phyloP scores from a whole-genome alignment of 768 basidiomycete species.

The Filobasidium wieringae region DNA sequence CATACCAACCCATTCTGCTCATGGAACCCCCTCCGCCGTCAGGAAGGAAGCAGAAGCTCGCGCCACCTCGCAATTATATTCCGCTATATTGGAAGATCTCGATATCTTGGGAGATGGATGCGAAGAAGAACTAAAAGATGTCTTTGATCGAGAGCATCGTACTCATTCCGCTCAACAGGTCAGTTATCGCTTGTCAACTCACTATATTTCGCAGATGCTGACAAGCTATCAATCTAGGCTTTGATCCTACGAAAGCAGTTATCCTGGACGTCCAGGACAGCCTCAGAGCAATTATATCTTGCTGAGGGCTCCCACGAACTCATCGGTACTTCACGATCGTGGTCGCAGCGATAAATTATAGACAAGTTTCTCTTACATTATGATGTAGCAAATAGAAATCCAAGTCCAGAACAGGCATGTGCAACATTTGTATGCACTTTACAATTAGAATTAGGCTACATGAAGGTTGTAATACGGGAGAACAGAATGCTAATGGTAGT shows the following conservation, averaged over 20 bases:
- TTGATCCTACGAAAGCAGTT: conserved; percentile 94
- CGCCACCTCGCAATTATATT: conserved; percentile 64
- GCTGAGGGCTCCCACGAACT: conserved; percentile 44
- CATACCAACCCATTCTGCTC: conserved; percentile 41
- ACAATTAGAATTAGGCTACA: too few species aligned
- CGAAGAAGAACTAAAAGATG: conserved; percentile 74
- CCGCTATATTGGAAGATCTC: conserved; percentile 74
- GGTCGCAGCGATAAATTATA: not conserved
- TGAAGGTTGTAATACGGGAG: too few species aligned
- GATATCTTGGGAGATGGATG: conserved; percentile 67
- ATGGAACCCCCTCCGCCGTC: conserved; percentile 47
- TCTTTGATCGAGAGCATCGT: conserved; percentile 85
- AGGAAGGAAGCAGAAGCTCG: conserved; percentile 66
- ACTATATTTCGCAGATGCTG: not conserved
- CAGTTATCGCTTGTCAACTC: not conserved
- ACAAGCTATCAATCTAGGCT: conserved; percentile 47
- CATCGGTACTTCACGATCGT: not conserved
- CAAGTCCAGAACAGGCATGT: too few species aligned
- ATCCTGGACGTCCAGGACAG: conserved; percentile 82
- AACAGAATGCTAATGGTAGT: too few species aligned
- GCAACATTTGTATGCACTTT: too few species aligned
- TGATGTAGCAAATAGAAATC: too few species aligned
- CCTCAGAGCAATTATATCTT: conserved; percentile 86
- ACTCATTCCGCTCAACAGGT: conserved; percentile 97
- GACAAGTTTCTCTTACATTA: too few species aligned